Evolutionary conservation across 768 basidiomycete genomes (phyloP).

Genomic region (Lactarius trivialis): DNA sequence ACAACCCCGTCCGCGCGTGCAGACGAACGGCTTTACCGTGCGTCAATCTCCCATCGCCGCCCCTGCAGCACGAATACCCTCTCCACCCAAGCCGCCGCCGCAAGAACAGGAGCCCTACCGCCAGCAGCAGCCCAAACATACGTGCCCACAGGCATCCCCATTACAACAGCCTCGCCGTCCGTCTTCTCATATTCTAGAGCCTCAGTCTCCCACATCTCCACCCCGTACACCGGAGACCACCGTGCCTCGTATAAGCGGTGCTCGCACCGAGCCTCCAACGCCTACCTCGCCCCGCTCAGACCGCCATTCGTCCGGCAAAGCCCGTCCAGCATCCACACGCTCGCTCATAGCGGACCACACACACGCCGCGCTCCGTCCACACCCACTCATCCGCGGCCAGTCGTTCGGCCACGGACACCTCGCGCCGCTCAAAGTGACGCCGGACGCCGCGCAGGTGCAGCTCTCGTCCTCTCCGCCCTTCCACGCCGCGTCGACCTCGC

Average conservation of each 20-base stretch:
- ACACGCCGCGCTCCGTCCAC: conserved; percentile 49
- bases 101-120: conserved; percentile 6
- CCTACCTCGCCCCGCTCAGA: conserved; percentile 37
- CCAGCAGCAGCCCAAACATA: not conserved
- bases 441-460: conserved; percentile 41
- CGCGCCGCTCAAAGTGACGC: conserved; percentile 54
- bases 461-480: conserved; percentile 33
- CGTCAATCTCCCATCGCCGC: conserved; percentile 2
- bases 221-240: conserved; percentile 2
- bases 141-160: not conserved
- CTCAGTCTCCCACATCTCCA: not conserved
- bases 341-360: conserved; percentile 39
- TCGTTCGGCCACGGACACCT: conserved; percentile 51
- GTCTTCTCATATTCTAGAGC: not conserved
- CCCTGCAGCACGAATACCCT: not conserved
- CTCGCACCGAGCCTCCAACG: conserved; percentile 25
- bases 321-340: conserved; percentile 59
- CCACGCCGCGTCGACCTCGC: conserved; percentile 26
- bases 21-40: conserved; percentile 16
- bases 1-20: conserved; percentile 24
- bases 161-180: not conserved
- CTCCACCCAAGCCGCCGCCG: not conserved
- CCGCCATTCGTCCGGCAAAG: conserved; percentile 30
- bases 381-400: conserved; percentile 71
- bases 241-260: not conserved